Evolutionary conservation across 257 asterid genomes (phyloP).

Genomic region (Solanum chiquidenum): DNA sequence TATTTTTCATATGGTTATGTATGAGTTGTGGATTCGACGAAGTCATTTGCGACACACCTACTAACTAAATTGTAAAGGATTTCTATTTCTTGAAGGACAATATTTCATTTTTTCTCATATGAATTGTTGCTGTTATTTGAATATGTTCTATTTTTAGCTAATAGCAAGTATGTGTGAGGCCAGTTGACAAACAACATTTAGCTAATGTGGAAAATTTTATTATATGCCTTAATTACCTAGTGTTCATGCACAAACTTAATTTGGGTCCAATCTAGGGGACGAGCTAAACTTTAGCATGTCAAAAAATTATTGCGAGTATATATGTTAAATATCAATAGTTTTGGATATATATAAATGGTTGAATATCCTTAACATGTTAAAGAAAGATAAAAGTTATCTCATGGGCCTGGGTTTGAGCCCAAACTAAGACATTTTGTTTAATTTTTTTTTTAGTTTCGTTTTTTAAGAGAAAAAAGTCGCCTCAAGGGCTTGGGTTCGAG

Average conservation of each 20-base stretch:
- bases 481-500: too few relatives aligned
- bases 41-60: conserved; percentile 23
- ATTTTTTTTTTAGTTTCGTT: too few relatives aligned
- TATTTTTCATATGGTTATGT: conserved; percentile 76
- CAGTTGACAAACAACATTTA: not conserved
- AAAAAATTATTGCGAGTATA: too few relatives aligned
- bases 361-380: too few relatives aligned
- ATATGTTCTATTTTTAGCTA: not conserved
- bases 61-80: not conserved
- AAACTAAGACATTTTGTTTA: too few relatives aligned
- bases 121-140: not conserved
- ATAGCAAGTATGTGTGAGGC: not conserved
- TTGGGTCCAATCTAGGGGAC: not conserved
- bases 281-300: too few relatives aligned
- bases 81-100: not conserved
- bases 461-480: too few relatives aligned
- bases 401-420: too few relatives aligned
- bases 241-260: not conserved
- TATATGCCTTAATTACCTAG: not conserved
- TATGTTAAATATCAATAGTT: too few relatives aligned
- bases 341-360: too few relatives aligned
- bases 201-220: not conserved
- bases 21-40: conserved; percentile 78
- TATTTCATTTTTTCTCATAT: not conserved
- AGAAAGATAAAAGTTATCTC: too few relatives aligned